A percentile compares a stretch with the other conserved stretches of the same genome.
Conservation (phyloP, 495 filamentous ascomycete species). For the Lasiosphaeris hirsuta region DNA sequence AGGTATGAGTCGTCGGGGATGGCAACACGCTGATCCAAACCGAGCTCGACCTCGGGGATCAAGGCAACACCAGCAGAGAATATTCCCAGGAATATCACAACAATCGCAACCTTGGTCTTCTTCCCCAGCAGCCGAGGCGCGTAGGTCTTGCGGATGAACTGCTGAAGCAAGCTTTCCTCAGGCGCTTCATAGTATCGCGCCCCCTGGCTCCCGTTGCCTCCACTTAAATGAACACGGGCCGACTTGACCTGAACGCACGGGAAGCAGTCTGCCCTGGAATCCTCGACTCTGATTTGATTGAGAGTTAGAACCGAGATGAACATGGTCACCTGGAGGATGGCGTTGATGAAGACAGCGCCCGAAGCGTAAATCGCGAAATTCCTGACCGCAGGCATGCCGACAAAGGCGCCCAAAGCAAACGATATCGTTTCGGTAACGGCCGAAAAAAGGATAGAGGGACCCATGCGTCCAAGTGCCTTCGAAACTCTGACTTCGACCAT, state of each 20-base stretch:
- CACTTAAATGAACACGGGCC: constrained; percentile 49
- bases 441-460: constrained; percentile 93
- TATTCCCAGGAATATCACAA: constrained; percentile 81
- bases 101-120: constrained; percentile 68
- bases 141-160: constrained; percentile 84
- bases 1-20: constrained; percentile 91
- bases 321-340: constrained; percentile 90
- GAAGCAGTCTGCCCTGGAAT: constrained; percentile 85
- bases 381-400: constrained; percentile 94
- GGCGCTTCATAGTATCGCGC: constrained; percentile 58
- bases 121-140: constrained; percentile 77
- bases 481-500: constrained; percentile 80
- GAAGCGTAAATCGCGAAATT: constrained; percentile 97
- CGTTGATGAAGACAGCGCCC: constrained; percentile 95
- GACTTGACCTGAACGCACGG: constrained; percentile 78
- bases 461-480: constrained; percentile 86
- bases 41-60: constrained; percentile 78
- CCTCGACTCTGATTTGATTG: constrained; percentile 85
- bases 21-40: constrained; percentile 89
- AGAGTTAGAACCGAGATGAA: constrained; percentile 88
- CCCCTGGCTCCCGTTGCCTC: constrained; percentile 31
- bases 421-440: constrained; percentile 89
- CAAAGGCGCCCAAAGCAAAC: constrained; percentile 87
- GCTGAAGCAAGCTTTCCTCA: constrained; percentile 76
- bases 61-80: constrained; percentile 80